Percentiles rank a stretch among this genome's conserved stretches.
Evolutionary conservation across 352 stramenopile species (phyloP).

Genomic region (Chloridella minuta): DNA sequence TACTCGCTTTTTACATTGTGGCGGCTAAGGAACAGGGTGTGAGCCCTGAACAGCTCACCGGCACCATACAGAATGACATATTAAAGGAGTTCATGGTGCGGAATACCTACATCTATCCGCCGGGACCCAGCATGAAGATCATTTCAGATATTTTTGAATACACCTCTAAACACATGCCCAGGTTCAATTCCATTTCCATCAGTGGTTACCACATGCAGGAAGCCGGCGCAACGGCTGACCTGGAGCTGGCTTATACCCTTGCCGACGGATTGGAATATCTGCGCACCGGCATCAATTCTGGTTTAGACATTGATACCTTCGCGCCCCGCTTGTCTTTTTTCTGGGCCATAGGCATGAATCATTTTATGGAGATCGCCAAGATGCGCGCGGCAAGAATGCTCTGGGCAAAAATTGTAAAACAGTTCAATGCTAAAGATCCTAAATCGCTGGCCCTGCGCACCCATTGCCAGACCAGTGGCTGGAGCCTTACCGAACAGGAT

Average conservation of each 20-base stretch:
- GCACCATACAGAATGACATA: constrained; percentile 84
- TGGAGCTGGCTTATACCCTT: constrained; percentile 82
- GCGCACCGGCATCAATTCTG: constrained; percentile 43
- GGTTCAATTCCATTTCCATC: constrained; percentile 87
- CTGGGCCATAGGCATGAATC: constrained; percentile 87
- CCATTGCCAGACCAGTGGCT: constrained; percentile 76
- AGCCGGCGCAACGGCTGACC: constrained; percentile 53
- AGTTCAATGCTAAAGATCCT: constrained; percentile 55
- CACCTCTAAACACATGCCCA: constrained; percentile 65
- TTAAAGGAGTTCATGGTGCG: constrained; percentile 76
- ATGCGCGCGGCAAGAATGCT: constrained; percentile 55
- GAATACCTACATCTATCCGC: constrained; percentile 95
- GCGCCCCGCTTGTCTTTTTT: constrained; percentile 75
- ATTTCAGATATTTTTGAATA: constrained; percentile 86
- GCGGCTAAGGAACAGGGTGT: constrained; percentile 65
- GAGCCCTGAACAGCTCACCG: constrained; percentile 38
- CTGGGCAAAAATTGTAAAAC: constrained; percentile 66
- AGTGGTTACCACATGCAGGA: constrained; percentile 90
- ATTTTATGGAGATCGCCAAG: constrained; percentile 79
- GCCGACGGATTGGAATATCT: constrained; percentile 84
- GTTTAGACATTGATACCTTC: constrained; percentile 56
- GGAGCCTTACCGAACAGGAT: constrained; percentile 73
- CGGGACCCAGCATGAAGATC: constrained; percentile 55
- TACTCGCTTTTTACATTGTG: constrained; percentile 77
- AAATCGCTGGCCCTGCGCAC: constrained; percentile 64